Percentiles rank a stretch among this genome's conserved stretches.
These are phyloP conservation scores for Lyophyllum semitale DNA, from an alignment of 768 basidiomycete species.

Conservation along the genomic window DNA sequence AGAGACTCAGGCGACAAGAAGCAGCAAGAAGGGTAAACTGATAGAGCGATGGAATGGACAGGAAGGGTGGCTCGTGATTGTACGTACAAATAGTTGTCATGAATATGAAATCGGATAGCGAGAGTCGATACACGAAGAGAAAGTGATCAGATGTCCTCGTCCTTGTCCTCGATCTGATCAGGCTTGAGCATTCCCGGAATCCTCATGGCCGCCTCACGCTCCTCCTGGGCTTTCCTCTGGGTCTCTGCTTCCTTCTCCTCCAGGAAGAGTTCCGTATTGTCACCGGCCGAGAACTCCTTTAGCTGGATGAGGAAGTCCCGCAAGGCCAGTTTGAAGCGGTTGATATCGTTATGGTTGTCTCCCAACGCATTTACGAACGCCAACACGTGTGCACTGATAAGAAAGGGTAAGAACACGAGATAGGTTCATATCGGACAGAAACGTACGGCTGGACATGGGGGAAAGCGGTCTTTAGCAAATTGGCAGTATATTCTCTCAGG, in stretches of 20 bases:
- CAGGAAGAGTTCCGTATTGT: constrained; percentile 88
- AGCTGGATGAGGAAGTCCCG: constrained; percentile 98
- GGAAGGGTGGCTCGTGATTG: constrained; percentile 27
- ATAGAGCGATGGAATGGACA: constrained; percentile 29
- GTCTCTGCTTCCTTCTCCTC: constrained; percentile 94
- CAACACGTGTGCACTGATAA: constrained; percentile 65
- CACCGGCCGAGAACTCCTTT: constrained; percentile 91
- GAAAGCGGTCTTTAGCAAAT: constrained; percentile 86
- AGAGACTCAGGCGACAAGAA: constrained; percentile 29
- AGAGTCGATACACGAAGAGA: constrained; percentile 15
- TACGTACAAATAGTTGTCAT: constrained; percentile 24
- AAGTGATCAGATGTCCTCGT: constrained; percentile 71
- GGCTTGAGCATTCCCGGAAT: constrained; percentile 99
- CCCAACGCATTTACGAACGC: constrained; percentile 68
- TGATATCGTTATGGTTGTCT: constrained; percentile 77
- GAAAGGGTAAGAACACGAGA: constrained; percentile 1
- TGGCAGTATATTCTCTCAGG: constrained; percentile 84
- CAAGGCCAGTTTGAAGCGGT: constrained; percentile 90
- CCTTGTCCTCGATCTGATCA: constrained; percentile 90
- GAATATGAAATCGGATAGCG: constrained; percentile 10
- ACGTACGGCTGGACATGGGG: constrained; percentile 86
- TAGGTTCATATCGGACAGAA: constrained; percentile 12
- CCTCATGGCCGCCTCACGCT: constrained; percentile 86
- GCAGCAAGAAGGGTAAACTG: constrained; percentile 22
- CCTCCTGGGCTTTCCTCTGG: constrained; percentile 75